Evolutionary conservation across 805 yeast genomes (phyloP).

Genomic region (Diddensiella santjacobensis): DNA sequence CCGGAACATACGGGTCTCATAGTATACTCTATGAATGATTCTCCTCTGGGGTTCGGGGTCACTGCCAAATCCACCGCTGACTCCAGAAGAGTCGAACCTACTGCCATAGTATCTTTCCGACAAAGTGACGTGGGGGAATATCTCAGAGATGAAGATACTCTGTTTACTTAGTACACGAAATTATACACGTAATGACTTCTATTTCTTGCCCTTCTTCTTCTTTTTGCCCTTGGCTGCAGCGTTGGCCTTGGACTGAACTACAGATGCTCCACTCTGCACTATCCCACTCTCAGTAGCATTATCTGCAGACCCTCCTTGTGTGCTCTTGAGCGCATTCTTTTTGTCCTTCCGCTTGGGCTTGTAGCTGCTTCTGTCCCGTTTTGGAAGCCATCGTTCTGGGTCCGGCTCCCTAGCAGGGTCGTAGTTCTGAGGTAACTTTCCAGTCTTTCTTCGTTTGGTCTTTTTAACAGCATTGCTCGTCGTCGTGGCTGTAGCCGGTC

Average conservation of each 20-base stretch:
- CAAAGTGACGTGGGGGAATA: slow-evolving; percentile 98
- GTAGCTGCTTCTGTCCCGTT: slow-evolving; percentile 79
- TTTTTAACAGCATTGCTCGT: neutral
- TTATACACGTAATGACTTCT: slow-evolving; percentile 4
- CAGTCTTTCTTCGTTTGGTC: slow-evolving; percentile 25
- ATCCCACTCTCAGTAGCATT: slow-evolving; percentile 18
- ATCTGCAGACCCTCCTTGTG: slow-evolving; percentile 54
- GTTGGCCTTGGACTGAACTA: slow-evolving; percentile 10
- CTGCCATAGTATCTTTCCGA: slow-evolving; percentile 91
- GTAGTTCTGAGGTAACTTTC: slow-evolving; percentile 40
- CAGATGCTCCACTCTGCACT: slow-evolving; percentile 10
- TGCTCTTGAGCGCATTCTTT: slow-evolving; percentile 40
- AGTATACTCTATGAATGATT: slow-evolving; percentile 83
- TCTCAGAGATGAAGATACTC: slow-evolving; percentile 94
- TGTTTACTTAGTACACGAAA: slow-evolving; percentile 67
- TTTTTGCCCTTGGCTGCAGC: slow-evolving; percentile 26
- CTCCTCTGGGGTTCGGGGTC: slow-evolving; percentile 93
- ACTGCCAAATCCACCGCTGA: slow-evolving; percentile 89
- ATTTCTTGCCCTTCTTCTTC: slow-evolving; percentile 36
- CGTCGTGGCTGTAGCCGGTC: slow-evolving; percentile 3
- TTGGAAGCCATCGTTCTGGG: slow-evolving; percentile 87
- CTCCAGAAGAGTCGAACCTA: slow-evolving; percentile 83
- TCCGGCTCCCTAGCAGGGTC: slow-evolving; percentile 44
- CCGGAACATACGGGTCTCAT: slow-evolving; percentile 98
- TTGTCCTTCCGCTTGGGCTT: slow-evolving; percentile 71